Percentiles rank a stretch among this genome's conserved stretches.
Conservation (phyloP, 345 rosid genomes). For the Angophora floribunda region DNA sequence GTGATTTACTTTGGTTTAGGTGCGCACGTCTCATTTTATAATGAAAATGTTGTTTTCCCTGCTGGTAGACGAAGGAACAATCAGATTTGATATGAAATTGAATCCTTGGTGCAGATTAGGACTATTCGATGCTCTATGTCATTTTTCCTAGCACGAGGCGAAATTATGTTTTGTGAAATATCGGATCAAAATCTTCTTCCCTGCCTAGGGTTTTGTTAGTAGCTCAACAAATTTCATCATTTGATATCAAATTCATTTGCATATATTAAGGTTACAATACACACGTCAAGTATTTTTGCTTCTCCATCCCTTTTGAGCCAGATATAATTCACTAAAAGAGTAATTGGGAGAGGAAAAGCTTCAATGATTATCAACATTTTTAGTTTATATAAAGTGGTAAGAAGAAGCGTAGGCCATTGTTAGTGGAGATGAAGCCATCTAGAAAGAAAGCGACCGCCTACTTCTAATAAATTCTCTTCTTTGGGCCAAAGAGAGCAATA, state of each 20-base stretch:
- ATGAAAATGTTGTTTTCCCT: background rate
- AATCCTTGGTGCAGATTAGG: background rate
- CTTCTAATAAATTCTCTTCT: background rate
- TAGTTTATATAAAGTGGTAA: background rate
- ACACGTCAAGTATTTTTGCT: background rate
- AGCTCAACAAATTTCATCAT: background rate
- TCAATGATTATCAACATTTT: background rate
- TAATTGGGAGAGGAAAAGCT: background rate
- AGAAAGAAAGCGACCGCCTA: background rate
- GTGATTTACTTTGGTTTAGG: background rate
- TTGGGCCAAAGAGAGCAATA: background rate
- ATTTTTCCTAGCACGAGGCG: background rate
- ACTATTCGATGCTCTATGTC: background rate
- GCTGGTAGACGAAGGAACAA: background rate
- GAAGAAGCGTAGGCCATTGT: background rate
- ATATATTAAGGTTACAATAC: background rate
- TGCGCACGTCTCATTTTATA: background rate
- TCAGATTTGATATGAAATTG: background rate
- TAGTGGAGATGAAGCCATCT: background rate
- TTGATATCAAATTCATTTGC: background rate
- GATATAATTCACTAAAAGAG: too few relatives aligned
- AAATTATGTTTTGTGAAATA: background rate
- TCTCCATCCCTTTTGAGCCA: background rate
- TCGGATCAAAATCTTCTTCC: background rate
- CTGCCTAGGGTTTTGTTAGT: background rate